phyloP scores from a whole-genome alignment of 1,139 yeast genomes.

The Pichia sp. region DNA sequence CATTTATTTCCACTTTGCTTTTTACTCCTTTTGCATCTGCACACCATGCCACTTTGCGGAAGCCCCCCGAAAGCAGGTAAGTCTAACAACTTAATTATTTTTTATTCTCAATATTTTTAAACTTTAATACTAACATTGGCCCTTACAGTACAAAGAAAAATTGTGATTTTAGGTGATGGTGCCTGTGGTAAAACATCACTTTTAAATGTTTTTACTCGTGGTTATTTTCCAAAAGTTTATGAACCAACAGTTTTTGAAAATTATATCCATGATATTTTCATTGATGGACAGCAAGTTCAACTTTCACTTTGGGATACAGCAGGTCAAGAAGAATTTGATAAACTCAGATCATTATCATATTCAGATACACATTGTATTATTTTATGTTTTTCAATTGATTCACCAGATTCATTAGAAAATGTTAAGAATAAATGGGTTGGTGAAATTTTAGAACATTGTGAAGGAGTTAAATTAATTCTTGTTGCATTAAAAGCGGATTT shows the following conservation, averaged over 20 bases:
- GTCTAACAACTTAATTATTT: slow-evolving; percentile 21
- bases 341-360: slow-evolving; percentile 82
- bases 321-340: slow-evolving; percentile 96
- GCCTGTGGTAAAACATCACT: slow-evolving; percentile 92
- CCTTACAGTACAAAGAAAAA: slow-evolving; percentile 65
- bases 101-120: neutral
- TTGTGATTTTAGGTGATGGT: slow-evolving; percentile 96
- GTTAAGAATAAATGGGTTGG: slow-evolving; percentile 96
- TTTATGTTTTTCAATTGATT: slow-evolving; percentile 93
- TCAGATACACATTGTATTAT: slow-evolving; percentile 95
- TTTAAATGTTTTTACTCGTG: slow-evolving; percentile 91
- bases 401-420: slow-evolving; percentile 89
- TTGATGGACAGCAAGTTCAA: slow-evolving; percentile 90
- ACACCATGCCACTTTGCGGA: slow-evolving; percentile 63
- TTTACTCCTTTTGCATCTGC: no score
- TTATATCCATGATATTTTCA: slow-evolving; percentile 94
- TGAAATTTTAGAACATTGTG: slow-evolving; percentile 94
- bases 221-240: slow-evolving; percentile 96
- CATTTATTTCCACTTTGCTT: no score
- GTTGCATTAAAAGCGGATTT: slow-evolving; percentile 95
- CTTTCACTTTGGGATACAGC: slow-evolving; percentile 98
- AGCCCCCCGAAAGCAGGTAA: slow-evolving; percentile 57
- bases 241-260: slow-evolving; percentile 98
- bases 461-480: slow-evolving; percentile 86
- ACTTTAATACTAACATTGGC: slow-evolving; percentile 2